Evolutionary conservation across 2,329 filamentous ascomycete genomes (phyloP), one percentile per base, ranked within the genome.

Genomic region (Beauveria australis): DNA sequence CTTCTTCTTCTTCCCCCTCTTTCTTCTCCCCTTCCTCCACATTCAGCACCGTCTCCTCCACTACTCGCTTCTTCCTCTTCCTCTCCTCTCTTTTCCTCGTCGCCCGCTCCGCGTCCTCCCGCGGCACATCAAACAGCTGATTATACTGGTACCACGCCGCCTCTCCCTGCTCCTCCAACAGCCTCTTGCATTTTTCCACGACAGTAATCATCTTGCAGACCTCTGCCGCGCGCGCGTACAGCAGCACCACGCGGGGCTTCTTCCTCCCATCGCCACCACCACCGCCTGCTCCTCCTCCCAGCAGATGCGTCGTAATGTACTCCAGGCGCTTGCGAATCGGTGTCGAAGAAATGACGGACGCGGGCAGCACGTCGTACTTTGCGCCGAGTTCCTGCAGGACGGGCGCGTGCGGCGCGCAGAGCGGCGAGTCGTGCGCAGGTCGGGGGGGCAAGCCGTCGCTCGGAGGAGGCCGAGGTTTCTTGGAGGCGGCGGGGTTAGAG

Each of bases 121-220:
- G 64, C 28, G 74, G 74, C 19, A 79, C 72, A 63, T 81, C 78
- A 66, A 81, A 82, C 14, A 85, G 71, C 58, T 79, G 75, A 63
- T 85, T 85, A 70, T 83, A 85, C 69, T 84, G 83, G 62, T 74
- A 82, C 78, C 79, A 84, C 53, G 73, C 65, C 62, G 74, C 75
- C 24, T 18, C 9, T 3, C 76, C 76, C 46, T 75, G 71, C 55
- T 78, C 76, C 37, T 67, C 73, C 57, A 88, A 72, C 52, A 84
- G 75, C 44, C 81, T 75, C 70, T 88, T 87, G 60, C 79, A 79
- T 43, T 89, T 85, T 71, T 91, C 88, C 49, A 80, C 79, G 51
- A 91, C 80, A 4, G 82, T 87, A 66, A 90, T 82, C 67, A 90
- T 76, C 71, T 91, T 92, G 71, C 78, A 79, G 1, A 82, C 79